Base-by-base conservation (phyloP, 805 yeast genomes). In the Sugiyamaella mastotermitis region DNA sequence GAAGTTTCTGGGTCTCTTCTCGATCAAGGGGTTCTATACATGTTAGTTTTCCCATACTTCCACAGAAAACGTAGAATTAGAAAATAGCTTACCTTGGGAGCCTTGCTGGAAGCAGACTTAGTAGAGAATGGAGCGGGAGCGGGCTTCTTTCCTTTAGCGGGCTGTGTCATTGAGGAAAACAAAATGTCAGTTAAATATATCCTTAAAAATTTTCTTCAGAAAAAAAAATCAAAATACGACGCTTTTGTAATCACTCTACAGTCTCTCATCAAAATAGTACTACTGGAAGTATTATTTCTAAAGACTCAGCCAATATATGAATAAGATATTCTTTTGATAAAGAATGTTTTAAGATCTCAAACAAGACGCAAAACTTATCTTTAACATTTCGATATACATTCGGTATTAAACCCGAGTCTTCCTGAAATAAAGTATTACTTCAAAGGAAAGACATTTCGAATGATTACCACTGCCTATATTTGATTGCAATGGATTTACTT, bases 51-150 rank as follows among this genome's bases (percentile, higher is more conserved):
- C 5, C 28, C 17, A 7, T 13, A 30, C 30, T 17, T n/a, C 4
- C 21, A 30, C n/a, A 23, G 26, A 25, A n/a, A 38, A 21, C 11
- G 60, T 43, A 17, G 35, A 22, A 28, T 18, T 19, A 24, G 5
- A 29, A 13, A 13, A 4, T 18, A 16, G 41, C 56, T 37, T 42
- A 56, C 69, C 57, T 60, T 59, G 22, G 73, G 62, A 58, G 73
- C 67, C 53, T 71, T 60, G 50, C 56, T 43, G 45, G 62, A 42
- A 45, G 57, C 46, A 47, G 71, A 49, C 65, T 74, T 73, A 61
- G 84, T 64, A 65, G 95, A 87, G 68, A 87, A 82, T 71, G 98
- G 98, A 68, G 97, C 90, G 77, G 97, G 95, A 62, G 96, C 97
- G 62, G 86, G 94, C 79, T 85, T 87, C 76, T 76, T 80, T 45